Evolutionary conservation across 768 basidiomycete species (phyloP), one percentile per base, ranked within the genome.

Genomic region (Pleurotus giganteus): DNA sequence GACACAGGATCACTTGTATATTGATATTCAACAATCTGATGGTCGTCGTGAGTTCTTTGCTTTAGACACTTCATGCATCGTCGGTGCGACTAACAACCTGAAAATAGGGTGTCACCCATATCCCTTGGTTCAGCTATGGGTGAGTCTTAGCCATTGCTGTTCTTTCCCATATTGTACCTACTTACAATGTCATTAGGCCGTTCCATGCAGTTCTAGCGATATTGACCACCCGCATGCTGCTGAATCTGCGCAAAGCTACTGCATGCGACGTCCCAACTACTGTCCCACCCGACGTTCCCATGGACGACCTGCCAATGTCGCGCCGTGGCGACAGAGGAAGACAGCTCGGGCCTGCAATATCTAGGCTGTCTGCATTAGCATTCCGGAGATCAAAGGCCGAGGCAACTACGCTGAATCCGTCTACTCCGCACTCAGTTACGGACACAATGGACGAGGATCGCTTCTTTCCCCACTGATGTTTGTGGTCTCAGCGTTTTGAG

Each of bases 91-190:
- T n/a, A 11, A n/a, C 23, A 23, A 17, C 0, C 37, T 52, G 4
- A 32, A 26, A 28, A 15, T 39, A 78, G 75, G 74, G 71, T 13
- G 59, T 71, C 2, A 77, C 76, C 0, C 66, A 67, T 34, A 77
- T 79, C 36, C 78, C 77, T 1, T 80, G 78, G 78, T 78, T 80
- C 54, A 75, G 78, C 54, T 77, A 75, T 59, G 72, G 66, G 73
- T 72, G 57, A 26, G 68, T 60, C 4, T 11, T 17, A 19, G 24
- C n/a, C 32, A 28, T 26, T 12, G n/a, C 9, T 41, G 32, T 29
- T 32, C 17, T 28, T 1, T 13, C 32, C 13, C n/a, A 12, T 23
- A 24, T 36, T 15, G 17, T 49, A 12, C 21, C 9, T 21, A n/a
- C 23, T 49, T 11, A 24, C 15, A 23, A 9, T 15, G 8, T 7